Base-by-base conservation (phyloP, 2,329 filamentous ascomycete genomes). In the Fusarium agapanthi region DNA sequence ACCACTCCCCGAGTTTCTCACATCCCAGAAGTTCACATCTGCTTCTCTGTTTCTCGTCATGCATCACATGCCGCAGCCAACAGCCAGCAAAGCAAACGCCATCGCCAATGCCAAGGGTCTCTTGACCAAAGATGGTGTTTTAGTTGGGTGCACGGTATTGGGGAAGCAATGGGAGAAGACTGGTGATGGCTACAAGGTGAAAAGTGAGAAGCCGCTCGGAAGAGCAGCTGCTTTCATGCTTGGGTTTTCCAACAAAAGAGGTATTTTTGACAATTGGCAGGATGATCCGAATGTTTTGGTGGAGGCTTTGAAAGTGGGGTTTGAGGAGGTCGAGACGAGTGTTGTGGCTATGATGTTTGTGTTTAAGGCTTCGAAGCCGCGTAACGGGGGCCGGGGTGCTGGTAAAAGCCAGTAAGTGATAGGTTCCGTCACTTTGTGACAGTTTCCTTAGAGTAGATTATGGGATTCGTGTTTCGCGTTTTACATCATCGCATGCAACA, bases 341-440 rank as follows among this genome's bases (percentile, higher is more conserved):
- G 38, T 69, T 30, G 51, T 69, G 24, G 56, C 38, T 14, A 54
- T 69, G 51, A 61, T 69, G 44, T 69, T 66, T n/a, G n/a, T 69
- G 24, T 69, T 69, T 24, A 57, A 32, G n/a, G 66, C 62, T 5
- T n/a, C 50, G 4, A 67, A 66, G 37, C 66, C 66, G 28, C 51
- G 51, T 20, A 13, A 1, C 6, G 30, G 0, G 1, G 47, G 2
- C 3, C 8, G 6, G 5, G 6, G 16, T 34, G 47, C n/a, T 20
- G 8, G 3, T 4, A 22, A 12, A 20, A 12, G 22, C 22, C 7
- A 34, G 47, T 37, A 18, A 50, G 15, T 24, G 15, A 48, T 30
- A 22, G 45, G 20, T 15, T n/a, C 45, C 22, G 22, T 16, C 45
- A n/a, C 11, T 48, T 15, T n/a, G 45, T 10, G 20, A 11, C 20